Evolutionary conservation across 2,329 filamentous ascomycete genomes (phyloP).

Genomic region (Emericellopsis cladophorae): DNA sequence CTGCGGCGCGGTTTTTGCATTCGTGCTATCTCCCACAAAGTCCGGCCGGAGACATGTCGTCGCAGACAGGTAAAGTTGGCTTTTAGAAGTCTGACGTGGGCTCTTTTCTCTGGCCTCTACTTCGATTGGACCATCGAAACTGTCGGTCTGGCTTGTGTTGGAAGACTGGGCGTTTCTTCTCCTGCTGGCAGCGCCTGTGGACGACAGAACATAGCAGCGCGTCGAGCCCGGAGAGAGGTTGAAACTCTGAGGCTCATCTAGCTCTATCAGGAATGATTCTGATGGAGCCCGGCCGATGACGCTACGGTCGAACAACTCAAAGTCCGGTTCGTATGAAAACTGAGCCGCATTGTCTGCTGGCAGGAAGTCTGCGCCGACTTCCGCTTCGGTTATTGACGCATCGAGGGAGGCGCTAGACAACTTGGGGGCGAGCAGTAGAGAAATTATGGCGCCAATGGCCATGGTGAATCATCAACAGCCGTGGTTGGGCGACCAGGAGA

Average conservation of each 20-base stretch:
- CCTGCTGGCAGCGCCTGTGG: conserved; percentile 2
- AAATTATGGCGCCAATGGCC: too few relatives aligned
- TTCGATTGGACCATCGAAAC: too few relatives aligned
- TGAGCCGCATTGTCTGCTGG: conserved; percentile 6
- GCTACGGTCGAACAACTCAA: conserved; percentile 45
- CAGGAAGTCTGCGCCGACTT: conserved; percentile 2
- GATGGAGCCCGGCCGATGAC: conserved; percentile 44
- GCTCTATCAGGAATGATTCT: not conserved
- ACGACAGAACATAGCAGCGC: conserved; percentile 26
- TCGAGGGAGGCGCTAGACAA: too few relatives aligned
- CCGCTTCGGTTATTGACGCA: too few relatives aligned
- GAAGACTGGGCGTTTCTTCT: not conserved
- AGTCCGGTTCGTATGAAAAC: conserved; percentile 44
- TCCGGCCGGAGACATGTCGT: conserved; percentile 69
- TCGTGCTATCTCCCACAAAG: conserved; percentile 8
- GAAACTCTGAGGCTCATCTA: not conserved
- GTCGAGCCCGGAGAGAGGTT: conserved; percentile 45
- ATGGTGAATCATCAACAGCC: too few relatives aligned
- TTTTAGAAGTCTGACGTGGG: too few relatives aligned
- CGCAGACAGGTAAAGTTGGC: conserved; percentile 62
- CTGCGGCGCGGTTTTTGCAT: conserved; percentile 43
- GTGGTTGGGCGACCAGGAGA: too few relatives aligned
- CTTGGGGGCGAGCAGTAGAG: too few relatives aligned
- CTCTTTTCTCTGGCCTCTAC: too few relatives aligned
- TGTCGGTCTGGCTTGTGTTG: too few relatives aligned